Evolutionary conservation across 768 basidiomycete genomes (phyloP).

Genomic region (Rhodotorula sphaerocarpa): DNA sequence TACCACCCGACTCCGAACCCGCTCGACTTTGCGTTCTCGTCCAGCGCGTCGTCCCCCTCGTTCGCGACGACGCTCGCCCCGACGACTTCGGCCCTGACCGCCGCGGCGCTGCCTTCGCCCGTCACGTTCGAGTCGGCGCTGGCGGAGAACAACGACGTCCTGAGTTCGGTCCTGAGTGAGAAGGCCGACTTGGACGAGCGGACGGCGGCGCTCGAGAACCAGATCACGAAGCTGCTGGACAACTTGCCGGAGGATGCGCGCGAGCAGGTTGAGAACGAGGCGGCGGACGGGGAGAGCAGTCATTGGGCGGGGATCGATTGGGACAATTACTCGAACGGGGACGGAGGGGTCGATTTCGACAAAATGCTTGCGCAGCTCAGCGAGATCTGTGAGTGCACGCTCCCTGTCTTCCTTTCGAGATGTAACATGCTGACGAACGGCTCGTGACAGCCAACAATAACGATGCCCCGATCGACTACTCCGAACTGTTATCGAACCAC

Average conservation of each 20-base stretch:
- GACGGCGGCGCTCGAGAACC: conserved; percentile 30
- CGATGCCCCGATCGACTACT: conserved; percentile 19
- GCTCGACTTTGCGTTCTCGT: neutral
- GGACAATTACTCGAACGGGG: neutral
- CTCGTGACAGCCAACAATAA: neutral
- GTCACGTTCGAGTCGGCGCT: conserved; percentile 3
- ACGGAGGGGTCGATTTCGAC: conserved; percentile 26
- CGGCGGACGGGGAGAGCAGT: neutral
- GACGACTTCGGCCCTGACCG: too few relatives aligned
- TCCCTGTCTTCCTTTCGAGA: neutral
- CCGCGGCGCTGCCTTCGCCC: neutral
- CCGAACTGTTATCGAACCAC: conserved; percentile 8
- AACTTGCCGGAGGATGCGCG: conserved; percentile 23
- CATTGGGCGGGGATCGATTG: conserved; percentile 8
- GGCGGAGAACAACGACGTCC: conserved; percentile 10
- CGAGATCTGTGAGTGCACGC: neutral
- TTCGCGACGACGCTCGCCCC: neutral
- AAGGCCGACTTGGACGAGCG: conserved; percentile 23
- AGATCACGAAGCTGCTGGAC: conserved; percentile 25
- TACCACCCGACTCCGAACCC: conserved; percentile 2
- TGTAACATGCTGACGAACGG: neutral
- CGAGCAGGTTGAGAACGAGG: conserved; percentile 17
- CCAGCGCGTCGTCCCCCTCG: conserved; percentile 6
- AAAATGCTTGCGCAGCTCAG: conserved; percentile 31
- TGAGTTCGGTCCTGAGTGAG: conserved; percentile 14